Base-by-base conservation (phyloP, 1,284 basidiomycete species). In the Apiotrichum porosum region DNA sequence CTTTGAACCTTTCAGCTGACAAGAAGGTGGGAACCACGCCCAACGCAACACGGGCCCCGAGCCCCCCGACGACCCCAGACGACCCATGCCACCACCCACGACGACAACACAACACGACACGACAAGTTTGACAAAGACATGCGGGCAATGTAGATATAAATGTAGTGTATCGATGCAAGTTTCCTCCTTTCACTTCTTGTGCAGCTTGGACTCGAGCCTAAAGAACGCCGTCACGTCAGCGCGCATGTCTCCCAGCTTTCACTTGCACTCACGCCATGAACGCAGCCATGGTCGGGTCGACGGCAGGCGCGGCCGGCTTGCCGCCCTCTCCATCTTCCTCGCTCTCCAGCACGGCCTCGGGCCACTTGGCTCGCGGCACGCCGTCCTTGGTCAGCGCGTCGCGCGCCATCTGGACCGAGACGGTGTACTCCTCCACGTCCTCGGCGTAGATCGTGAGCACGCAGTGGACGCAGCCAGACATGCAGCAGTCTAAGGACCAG, bases 401-500 rank as follows among this genome's bases (percentile, higher is more conserved):
- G 13, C 79, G 80, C 3, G 90, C 73, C 0, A 74, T 60, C 1
- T 63, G 62, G 2, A 91, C 58, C 1, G 82, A 77, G 8, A 77
- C 73, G 28, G 79, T 78, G 71, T 89, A 89, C 12, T 76, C 76
- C n/a, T 78, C 75, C 4, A 88, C 69, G 1, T 85, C 81, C 41
- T 90, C 88, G 45, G 85, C 81, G 69, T 92, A 89, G 22, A 92
- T 73, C 58, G 90, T 88, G 67, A 92, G 86, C 8, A 92, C 86
- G 69, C 90, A 93, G 30, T 90, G 75, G 0, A 88, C 86, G 61
- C 90, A 93, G 24, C 88, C 88, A 9, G 86, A 89, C 88, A 90
- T 91, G 73, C 89, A 92, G 70, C 89, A 91, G 71, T 90, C 87
- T 89, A 57, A 41, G 24, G 13, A 9, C 30, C 17, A 32, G n/a